Base-by-base conservation (phyloP, 352 stramenopile genomes). In the Phytophthora nicotianae region DNA sequence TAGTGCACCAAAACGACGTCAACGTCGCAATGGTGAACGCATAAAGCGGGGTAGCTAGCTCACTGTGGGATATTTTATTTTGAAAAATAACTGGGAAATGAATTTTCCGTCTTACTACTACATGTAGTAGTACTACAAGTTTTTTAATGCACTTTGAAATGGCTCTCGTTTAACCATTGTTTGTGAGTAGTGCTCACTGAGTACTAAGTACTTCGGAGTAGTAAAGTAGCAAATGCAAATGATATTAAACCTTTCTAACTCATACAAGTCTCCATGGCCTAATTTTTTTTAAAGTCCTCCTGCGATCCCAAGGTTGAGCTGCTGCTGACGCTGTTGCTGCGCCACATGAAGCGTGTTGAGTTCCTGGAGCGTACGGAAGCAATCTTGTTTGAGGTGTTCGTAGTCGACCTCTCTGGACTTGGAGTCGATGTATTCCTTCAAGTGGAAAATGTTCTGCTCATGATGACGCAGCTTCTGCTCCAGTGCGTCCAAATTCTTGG, bases 361-460 rank as follows among this genome's bases (percentile, higher is more conserved):
- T 11, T 93, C 82, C 43, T 88, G 74, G 8, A 93, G 59, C 20
- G 81, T 75, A 50, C 85, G 83, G 50, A 93, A 72, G 56, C 82
- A 96, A 61, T 94, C 74, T 24, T 90, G 81, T 65, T 93, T 93
- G 35, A 96, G 66, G 50, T 81, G 80, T 23, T 97, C 83, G 64
- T 96, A 97, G 70, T 97, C 85, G 47, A 96, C 90, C 58, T 97
- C 89, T 50, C 89, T 76, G 50, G 81, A 81, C 66, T 97, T 97
- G 21, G 85, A 81, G 62, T 96, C 91, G 24, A 96, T 86, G 55
- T 83, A 97, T 48, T 97, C 92, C 62, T 83, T 85, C 21, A 97
- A 56, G 62, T 93, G 87, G 70, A 97, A 97, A 46, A 98, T 97
- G 46, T 92, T 97, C 66, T 97, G 90, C 66, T 97, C 89, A 62